Conservation (phyloP, 2,329 filamentous ascomycete species). For the Colletotrichum lupini region DNA sequence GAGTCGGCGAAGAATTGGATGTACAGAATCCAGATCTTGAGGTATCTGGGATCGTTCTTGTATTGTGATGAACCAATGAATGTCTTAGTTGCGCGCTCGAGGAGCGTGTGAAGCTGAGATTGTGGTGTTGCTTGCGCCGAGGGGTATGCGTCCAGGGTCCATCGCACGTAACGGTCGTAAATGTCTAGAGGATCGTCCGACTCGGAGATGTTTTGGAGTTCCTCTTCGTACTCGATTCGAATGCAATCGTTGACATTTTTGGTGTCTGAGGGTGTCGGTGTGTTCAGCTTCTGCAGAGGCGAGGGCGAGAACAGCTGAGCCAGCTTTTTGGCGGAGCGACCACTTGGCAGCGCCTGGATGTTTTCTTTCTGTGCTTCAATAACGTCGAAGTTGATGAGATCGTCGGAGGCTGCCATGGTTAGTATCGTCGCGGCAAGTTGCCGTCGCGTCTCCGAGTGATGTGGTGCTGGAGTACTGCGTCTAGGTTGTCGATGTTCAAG, state of each 20-base stretch:
- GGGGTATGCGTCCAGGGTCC: constrained; percentile 95
- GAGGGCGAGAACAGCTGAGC: constrained; percentile 82
- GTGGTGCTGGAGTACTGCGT: constrained; percentile 14
- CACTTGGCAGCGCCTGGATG: constrained; percentile 91
- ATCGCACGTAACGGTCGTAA: constrained; percentile 96
- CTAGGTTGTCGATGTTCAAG: constrained; percentile 22
- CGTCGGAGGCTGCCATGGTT: constrained; percentile 60
- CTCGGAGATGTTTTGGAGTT: constrained; percentile 81
- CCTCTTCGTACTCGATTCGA: constrained; percentile 86
- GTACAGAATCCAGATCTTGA: constrained; percentile 94
- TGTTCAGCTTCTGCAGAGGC: constrained; percentile 65
- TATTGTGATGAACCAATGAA: constrained; percentile 90
- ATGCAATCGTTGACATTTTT: constrained; percentile 82
- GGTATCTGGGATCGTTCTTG: constrained; percentile 93
- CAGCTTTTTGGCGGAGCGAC: constrained; percentile 87
- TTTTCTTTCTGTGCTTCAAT: constrained; percentile 99
- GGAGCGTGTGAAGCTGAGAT: constrained; percentile 87
- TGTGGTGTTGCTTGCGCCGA: constrained; percentile 91
- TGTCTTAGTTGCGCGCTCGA: constrained; percentile 91
- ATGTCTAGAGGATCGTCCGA: constrained; percentile 95
- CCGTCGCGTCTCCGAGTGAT: constrained; percentile 29
- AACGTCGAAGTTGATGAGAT: constrained; percentile 83
- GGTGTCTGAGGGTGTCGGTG: constrained; percentile 77
- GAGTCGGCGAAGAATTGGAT: constrained; percentile 92
- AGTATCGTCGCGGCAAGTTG: constrained; percentile 34